These are phyloP conservation scores for Setaria italica DNA, from an alignment of 202 grass and related monocot genomes.

Conservation along the genomic window DNA sequence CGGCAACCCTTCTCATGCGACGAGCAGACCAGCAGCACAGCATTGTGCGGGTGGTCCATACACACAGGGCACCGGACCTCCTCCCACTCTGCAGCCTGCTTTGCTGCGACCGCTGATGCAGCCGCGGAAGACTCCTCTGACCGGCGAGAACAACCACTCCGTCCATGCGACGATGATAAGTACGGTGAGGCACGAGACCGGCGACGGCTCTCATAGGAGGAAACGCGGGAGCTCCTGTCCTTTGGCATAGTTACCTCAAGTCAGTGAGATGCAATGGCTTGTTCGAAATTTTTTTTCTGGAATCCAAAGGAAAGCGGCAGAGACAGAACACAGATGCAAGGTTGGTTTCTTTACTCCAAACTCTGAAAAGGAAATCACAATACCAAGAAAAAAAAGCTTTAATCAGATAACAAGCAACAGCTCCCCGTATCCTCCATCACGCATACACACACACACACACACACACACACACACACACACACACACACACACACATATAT, in stretches of 20 bases:
- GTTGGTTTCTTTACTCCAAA: conserved; percentile 62
- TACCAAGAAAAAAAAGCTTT: background rate
- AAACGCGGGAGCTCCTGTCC: conserved; percentile 58
- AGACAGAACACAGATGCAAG: conserved; percentile 50
- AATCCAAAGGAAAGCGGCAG: conserved; percentile 54
- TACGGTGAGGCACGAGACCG: conserved; percentile 45
- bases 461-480: too few species aligned
- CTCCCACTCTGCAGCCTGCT: conserved; percentile 69
- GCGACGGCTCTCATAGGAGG: conserved; percentile 7
- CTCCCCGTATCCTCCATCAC: background rate
- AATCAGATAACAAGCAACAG: conserved; percentile 46
- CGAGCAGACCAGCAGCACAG: conserved; percentile 81
- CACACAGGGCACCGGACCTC: conserved; percentile 88
- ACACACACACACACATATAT: background rate
- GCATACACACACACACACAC: too few species aligned
- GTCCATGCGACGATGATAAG: conserved; percentile 33
- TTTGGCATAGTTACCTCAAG: conserved; percentile 67
- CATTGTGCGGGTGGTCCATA: conserved; percentile 98
- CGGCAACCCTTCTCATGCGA: conserved; percentile 85
- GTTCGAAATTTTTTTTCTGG: conserved; percentile 15
- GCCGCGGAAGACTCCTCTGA: conserved; percentile 49
- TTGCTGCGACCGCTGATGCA: conserved; percentile 1
- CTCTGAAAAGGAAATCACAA: conserved; percentile 53
- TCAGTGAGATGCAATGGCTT: conserved; percentile 50
- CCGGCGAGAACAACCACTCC: conserved; percentile 41